Evolutionary conservation across 441 rosid genomes (phyloP).

Genomic region (Cnidoscolus chayamansa): DNA sequence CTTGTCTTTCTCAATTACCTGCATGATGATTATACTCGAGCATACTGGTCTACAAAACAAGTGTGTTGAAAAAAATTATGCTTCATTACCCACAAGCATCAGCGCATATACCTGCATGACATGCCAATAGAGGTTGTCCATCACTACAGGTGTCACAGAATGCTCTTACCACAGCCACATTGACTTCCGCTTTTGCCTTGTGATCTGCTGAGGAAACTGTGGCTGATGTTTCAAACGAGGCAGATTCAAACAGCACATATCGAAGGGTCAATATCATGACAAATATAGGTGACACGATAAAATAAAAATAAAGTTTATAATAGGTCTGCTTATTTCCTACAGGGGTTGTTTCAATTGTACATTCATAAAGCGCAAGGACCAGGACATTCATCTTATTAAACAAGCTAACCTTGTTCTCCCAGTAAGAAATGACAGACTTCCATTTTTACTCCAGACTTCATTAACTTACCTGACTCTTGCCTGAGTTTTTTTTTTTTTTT

Average conservation of each 20-base stretch:
- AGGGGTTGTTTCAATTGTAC: neutral
- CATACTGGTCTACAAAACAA: neutral
- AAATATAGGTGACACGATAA: neutral
- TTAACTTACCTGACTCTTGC: too few species aligned
- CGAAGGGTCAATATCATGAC: neutral
- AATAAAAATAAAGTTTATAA: neutral
- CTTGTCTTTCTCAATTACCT: neutral
- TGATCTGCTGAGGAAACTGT: constrained; percentile 1
- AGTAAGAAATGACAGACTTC: neutral
- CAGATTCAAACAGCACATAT: too few species aligned
- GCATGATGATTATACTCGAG: neutral
- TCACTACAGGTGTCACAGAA: neutral
- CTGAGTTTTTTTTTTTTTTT: too few species aligned
- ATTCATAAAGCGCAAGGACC: too few species aligned
- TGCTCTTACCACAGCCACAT: neutral
- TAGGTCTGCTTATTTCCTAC: neutral
- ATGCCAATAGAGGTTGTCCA: neutral
- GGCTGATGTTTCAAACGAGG: too few species aligned
- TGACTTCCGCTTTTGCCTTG: neutral
- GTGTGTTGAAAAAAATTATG: neutral
- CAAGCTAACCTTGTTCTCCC: neutral
- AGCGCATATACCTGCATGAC: neutral
- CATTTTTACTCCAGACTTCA: neutral
- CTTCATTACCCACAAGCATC: neutral
- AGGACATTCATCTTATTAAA: neutral